phyloP scores from a whole-genome alignment of 495 filamentous ascomycete genomes.

The Talaromyces liani region DNA sequence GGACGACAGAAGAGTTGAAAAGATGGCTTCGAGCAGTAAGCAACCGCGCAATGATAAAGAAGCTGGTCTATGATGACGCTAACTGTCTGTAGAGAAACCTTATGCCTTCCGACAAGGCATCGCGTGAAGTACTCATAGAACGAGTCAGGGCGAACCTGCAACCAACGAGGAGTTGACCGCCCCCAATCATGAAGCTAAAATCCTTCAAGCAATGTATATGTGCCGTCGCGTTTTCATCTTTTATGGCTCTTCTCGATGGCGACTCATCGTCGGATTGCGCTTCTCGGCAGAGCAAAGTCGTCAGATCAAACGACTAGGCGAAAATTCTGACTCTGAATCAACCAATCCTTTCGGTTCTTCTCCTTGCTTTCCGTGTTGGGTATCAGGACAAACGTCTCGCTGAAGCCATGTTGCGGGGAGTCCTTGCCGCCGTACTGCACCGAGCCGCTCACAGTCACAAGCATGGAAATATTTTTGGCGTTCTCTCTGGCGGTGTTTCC shows the following conservation, averaged over 20 bases:
- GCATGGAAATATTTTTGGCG: slow-evolving; percentile 58
- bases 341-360: slow-evolving; percentile 46
- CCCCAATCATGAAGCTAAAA: not conserved
- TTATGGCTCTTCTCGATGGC: not conserved
- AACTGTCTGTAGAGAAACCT: slow-evolving; percentile 56
- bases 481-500: slow-evolving; percentile 25
- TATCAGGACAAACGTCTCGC: slow-evolving; percentile 68
- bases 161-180: slow-evolving; percentile 16
- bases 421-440: slow-evolving; percentile 55
- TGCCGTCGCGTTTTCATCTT: slow-evolving; percentile 6
- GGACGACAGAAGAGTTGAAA: slow-evolving; percentile 64
- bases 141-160: slow-evolving; percentile 74
- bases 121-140: slow-evolving; percentile 69
- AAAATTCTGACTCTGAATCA: slow-evolving; percentile 71
- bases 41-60: not conserved
- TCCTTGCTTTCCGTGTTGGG: slow-evolving; percentile 56
- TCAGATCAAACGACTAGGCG: slow-evolving; percentile 44
- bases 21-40: slow-evolving; percentile 69
- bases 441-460: slow-evolving; percentile 58
- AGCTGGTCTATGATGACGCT: slow-evolving; percentile 5
- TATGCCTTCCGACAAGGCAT: slow-evolving; percentile 55
- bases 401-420: slow-evolving; percentile 56
- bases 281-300: not conserved
- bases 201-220: not conserved
- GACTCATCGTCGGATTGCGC: not conserved